Percentiles rank a stretch among this genome's conserved stretches.
Conservation (phyloP, 2,329 filamentous ascomycete species). For the Huntiella abstrusa region DNA sequence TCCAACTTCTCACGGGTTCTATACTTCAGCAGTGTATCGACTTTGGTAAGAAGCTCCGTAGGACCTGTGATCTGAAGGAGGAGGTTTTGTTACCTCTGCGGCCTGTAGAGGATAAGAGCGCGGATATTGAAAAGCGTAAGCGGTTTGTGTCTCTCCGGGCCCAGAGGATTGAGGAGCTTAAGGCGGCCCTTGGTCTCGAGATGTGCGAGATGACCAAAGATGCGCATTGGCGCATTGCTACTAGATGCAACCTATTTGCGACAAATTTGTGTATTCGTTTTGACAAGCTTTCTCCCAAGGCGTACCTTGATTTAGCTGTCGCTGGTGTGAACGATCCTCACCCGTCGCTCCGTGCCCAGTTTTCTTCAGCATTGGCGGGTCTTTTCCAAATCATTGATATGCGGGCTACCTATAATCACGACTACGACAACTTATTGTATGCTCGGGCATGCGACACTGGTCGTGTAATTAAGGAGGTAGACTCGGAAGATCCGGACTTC, state of each 20-base stretch:
- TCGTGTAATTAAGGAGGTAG: constrained; percentile 54
- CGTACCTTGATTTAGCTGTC: constrained; percentile 68
- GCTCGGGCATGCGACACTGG: constrained; percentile 40
- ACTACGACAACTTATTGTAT: constrained; percentile 34
- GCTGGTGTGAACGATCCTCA: constrained; percentile 77
- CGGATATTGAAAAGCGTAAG: constrained; percentile 38
- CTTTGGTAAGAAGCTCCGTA: constrained; percentile 63
- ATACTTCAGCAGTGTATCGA: constrained; percentile 77
- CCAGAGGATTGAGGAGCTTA: constrained; percentile 62
- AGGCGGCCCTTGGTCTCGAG: constrained; percentile 61
- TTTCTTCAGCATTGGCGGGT: constrained; percentile 55
- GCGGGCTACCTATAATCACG: constrained; percentile 67
- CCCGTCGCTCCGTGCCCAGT: constrained; percentile 64
- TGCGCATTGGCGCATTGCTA: constrained; percentile 94
- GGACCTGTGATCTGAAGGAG: constrained; percentile 45
- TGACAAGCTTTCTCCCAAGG: constrained; percentile 61
- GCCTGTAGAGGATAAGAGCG: constrained; percentile 37
- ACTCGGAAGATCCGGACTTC: constrained; percentile 56
- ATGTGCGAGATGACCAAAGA: constrained; percentile 57
- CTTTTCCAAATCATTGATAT: constrained; percentile 77
- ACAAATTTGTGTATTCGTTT: constrained; percentile 85
- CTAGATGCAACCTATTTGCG: constrained; percentile 73
- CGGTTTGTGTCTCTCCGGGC: constrained; percentile 59
- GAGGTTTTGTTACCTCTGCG: constrained; percentile 18
- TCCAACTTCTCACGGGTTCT: constrained; percentile 70